Evolutionary conservation across 2,329 filamentous ascomycete genomes (phyloP).

Genomic region (Sporothrix variecibatus): DNA sequence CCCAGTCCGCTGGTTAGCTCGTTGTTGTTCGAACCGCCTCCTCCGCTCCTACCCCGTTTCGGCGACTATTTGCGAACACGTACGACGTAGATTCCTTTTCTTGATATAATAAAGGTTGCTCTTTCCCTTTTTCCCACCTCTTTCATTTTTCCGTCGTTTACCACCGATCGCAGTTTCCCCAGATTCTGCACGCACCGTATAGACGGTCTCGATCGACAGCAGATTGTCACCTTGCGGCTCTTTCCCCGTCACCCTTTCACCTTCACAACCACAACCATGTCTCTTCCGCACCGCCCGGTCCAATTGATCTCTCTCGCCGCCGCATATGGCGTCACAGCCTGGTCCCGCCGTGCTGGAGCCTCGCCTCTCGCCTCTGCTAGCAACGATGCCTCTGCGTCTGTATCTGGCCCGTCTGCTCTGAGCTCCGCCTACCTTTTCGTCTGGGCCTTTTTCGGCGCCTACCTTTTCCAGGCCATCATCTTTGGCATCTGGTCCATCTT

Average conservation of each 20-base stretch:
- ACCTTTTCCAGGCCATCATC: constrained; percentile 39
- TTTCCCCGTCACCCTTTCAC: background rate
- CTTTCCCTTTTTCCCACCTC: background rate
- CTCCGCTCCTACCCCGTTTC: constrained; percentile 14
- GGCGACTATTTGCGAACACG: background rate
- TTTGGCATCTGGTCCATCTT: constrained; percentile 48
- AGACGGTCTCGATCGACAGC: background rate
- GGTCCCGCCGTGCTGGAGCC: constrained; percentile 8
- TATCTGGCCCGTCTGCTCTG: background rate
- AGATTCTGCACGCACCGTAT: too few species aligned
- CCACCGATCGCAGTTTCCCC: background rate
- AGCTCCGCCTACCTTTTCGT: constrained; percentile 41
- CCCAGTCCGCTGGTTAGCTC: background rate
- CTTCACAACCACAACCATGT: background rate
- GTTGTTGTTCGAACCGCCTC: background rate
- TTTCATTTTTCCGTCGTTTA: background rate
- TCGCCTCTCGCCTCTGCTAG: background rate
- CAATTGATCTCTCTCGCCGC: constrained; percentile 19
- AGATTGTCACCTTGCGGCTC: background rate
- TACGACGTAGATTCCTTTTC: background rate
- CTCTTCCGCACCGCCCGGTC: background rate
- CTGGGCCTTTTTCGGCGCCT: constrained; percentile 41
- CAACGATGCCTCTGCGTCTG: background rate
- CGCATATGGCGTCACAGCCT: constrained; percentile 24
- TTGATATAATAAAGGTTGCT: background rate